Evolutionary conservation across 192 early-diverging fungal genomes (phyloP), one percentile per base, ranked within the genome.

Genomic region (Rhizoclosmatium sp.): DNA sequence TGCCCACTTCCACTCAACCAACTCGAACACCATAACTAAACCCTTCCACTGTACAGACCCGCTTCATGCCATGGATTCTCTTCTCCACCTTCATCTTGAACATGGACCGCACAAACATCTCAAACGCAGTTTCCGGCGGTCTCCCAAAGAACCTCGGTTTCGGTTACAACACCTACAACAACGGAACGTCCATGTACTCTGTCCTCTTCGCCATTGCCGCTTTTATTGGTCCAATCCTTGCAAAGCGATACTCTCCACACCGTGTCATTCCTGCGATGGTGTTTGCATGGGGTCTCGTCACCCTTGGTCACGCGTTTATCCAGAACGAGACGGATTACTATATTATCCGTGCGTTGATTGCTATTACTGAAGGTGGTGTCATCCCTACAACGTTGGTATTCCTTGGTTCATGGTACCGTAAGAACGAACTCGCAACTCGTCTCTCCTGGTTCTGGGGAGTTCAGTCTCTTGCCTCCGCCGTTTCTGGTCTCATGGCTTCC

Each of bases 371-470:
- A 58, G 76, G 59, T 31, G 76, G 76, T 56, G 56, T 59, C 39
- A 78, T 78, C 58, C 76, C 76, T 3, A 67, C 59, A n/a, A 78
- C 76, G n/a, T 46, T 78, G 65, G 76, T 78, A 3, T 69, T 71
- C 39, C 66, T 78, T 39, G 31, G 31, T 31, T 31, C 31, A 31
- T 31, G 31, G 31, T 31, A 31, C 31, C 31, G 31, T 31, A 31
- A 31, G 31, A 31, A 31, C 31, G 31, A 31, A 31, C 31, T 31
- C 31, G 31, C 31, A 0, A 31, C 31, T 31, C 31, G 31, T 31
- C 31, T 31, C 31, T 31, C 31, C 31, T 31, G 31, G 31, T 31
- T 31, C 31, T 31, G 31, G 31, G 31, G 31, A 31, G 31, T 31
- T 31, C 31, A 31, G 31, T 31, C 31, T 31, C 31, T 31, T 31